phyloP scores from a whole-genome alignment of 345 rosid genomes.

The Euclidium syriacum region DNA sequence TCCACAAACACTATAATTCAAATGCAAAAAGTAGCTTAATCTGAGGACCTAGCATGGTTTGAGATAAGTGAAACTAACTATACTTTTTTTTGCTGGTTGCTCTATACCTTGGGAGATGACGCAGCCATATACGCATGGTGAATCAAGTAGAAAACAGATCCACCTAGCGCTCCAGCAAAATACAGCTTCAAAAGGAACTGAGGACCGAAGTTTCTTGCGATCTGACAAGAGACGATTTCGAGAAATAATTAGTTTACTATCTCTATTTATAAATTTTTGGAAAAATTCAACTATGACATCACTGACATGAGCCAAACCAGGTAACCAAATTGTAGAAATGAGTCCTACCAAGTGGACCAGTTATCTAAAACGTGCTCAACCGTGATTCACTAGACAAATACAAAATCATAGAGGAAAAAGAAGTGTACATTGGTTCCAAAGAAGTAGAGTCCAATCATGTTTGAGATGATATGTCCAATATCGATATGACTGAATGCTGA shows the following conservation, averaged over 20 bases:
- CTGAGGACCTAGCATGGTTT: background rate
- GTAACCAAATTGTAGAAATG: too few species aligned
- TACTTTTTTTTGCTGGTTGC: background rate
- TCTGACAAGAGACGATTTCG: constrained; percentile 35
- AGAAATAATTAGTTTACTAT: background rate
- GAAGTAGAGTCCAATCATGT: constrained; percentile 96
- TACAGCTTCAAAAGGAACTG: constrained; percentile 66
- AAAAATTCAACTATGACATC: background rate
- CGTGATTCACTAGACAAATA: background rate
- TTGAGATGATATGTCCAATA: constrained; percentile 52
- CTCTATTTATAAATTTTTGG: background rate
- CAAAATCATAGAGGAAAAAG: background rate
- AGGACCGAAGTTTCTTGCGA: constrained; percentile 63
- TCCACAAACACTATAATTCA: background rate
- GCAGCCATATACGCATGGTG: constrained; percentile 52
- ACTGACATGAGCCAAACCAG: too few species aligned
- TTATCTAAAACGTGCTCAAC: too few species aligned
- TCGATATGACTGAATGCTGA: constrained; percentile 88
- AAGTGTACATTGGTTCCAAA: constrained; percentile 63
- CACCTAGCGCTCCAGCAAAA: constrained; percentile 77
- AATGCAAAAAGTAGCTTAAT: background rate
- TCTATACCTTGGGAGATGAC: constrained; percentile 50
- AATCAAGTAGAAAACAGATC: constrained; percentile 67
- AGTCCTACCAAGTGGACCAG: too few species aligned
- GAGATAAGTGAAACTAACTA: constrained; percentile 3